Conservation (phyloP, 306 rosid species). For the Trifolium repens region DNA sequence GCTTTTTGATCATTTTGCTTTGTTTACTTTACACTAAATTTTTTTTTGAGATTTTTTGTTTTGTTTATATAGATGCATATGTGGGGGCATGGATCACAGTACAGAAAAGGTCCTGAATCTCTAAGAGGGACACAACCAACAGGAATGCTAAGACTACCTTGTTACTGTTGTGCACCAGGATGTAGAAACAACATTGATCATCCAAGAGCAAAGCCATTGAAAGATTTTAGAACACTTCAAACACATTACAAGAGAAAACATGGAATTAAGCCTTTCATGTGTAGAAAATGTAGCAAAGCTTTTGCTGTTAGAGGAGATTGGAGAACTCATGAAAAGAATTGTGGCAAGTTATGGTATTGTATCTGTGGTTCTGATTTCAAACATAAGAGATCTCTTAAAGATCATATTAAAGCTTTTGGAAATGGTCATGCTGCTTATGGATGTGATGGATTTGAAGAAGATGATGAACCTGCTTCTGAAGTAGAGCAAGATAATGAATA, state of each 20-base stretch:
- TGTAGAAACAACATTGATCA: constrained; percentile 97
- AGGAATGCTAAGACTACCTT: constrained; percentile 93
- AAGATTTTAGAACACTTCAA: constrained; percentile 95
- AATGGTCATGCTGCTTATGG: constrained; percentile 89
- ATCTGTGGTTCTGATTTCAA: constrained; percentile 96
- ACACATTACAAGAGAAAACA: constrained; percentile 98
- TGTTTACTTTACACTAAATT: constrained; percentile 3
- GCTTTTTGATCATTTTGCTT: constrained; percentile 5
- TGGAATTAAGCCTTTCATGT: constrained; percentile 95
- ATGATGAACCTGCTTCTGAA: constrained; percentile 95
- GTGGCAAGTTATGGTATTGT: constrained; percentile 97
- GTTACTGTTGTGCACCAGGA: constrained; percentile 94
- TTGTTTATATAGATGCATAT: constrained; percentile 76
- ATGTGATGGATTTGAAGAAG: constrained; percentile 75
- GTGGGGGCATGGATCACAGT: constrained; percentile 99
- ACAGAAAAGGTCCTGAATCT: constrained; percentile 96
- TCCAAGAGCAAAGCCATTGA: constrained; percentile 85
- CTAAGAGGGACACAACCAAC: constrained; percentile 97
- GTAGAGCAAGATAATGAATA: constrained; percentile 90
- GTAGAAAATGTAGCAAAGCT: constrained; percentile 92
- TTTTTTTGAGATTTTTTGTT: neutral
- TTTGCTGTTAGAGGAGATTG: constrained; percentile 97
- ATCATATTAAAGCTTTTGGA: constrained; percentile 93
- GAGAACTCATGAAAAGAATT: constrained; percentile 97
- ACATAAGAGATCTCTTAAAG: constrained; percentile 94